Evolutionary conservation across 371 early-diverging fungal species (phyloP), one percentile per base, ranked within the genome.

Genomic region (Mortierella sp.): DNA sequence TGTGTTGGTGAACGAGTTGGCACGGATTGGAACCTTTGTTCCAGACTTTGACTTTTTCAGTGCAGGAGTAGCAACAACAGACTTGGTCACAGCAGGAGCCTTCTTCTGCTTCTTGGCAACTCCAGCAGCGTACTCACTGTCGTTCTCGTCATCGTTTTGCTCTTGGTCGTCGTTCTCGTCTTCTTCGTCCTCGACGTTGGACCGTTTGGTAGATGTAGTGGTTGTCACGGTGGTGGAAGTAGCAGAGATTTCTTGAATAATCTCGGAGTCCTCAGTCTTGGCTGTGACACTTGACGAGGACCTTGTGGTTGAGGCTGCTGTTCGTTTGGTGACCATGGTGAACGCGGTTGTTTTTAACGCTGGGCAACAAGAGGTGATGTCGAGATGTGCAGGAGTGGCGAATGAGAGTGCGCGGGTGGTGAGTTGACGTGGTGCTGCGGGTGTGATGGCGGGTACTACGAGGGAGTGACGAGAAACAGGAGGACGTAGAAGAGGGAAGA

Each of bases 1-100:
- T 48, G 89, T 92, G 88, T 95, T 96, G 47, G 86, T 92, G 8
- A 92, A 94, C 16, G 93, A 78, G 3, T 73, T 78, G 26, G 63
- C 26, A 45, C 85, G 81, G 19, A 85, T 63, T 8, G 85, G 85
- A 6, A 38, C 48, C 54, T 85, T 85, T 34, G 73, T 9, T 14
- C 11, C 73, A 0, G 80, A 57, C 3, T 70, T 77, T 75, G 77
- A 74, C 73, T 81, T 84, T 60, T 57, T n/a, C 55, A 52, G 24
- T 6, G 77, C 55, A 28, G 83, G 63, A 3, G 77, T 31, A 24
- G 54, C 72, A n/a, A 60, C 19, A 34, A 47, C 34, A 26, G 71
- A 21, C 31, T 72, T 45, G 38, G 52, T 38, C 52, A 52, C 38
- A 13, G 26, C 6, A 28, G 28, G 16, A 6, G 24, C 6, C 55